These are phyloP conservation scores for Chalara sp. DNA, from an alignment of 2,329 filamentous ascomycete genomes.

Conservation along the genomic window DNA sequence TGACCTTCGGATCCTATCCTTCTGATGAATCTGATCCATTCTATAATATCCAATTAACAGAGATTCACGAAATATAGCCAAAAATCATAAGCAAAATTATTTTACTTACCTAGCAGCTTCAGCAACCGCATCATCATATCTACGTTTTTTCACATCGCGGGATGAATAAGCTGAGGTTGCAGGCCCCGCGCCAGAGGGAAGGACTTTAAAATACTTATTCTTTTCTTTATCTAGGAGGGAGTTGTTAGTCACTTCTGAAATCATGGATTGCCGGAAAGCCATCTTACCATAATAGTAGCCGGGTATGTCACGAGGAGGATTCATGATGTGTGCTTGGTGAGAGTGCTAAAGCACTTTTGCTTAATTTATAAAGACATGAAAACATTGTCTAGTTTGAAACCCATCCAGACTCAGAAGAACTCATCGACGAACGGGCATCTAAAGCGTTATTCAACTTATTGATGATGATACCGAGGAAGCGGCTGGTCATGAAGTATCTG, in stretches of 20 bases:
- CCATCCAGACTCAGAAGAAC: too few relatives aligned
- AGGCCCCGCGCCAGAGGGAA: constrained; percentile 44
- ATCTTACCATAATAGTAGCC: constrained; percentile 47
- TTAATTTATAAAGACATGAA: too few relatives aligned
- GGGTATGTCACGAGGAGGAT: constrained; percentile 32
- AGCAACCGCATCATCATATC: constrained; percentile 35
- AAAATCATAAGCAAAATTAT: too few relatives aligned
- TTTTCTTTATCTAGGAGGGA: constrained; percentile 42
- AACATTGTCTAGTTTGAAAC: too few relatives aligned
- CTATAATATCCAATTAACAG: not conserved
- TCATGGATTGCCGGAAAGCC: not conserved
- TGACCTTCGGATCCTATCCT: constrained; percentile 16
- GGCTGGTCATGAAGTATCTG: too few relatives aligned
- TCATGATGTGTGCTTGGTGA: not conserved
- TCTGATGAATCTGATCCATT: constrained; percentile 5
- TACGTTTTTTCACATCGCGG: constrained; percentile 51
- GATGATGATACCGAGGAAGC: too few relatives aligned
- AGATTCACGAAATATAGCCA: too few relatives aligned
- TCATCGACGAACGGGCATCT: too few relatives aligned
- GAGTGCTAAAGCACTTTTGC: too few relatives aligned
- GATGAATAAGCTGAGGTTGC: constrained; percentile 45
- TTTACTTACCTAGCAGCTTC: not conserved
- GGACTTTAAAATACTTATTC: constrained; percentile 63
- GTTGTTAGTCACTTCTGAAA: not conserved
- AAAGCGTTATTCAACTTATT: too few relatives aligned